phyloP scores from a whole-genome alignment of 2,329 filamentous ascomycete species.

The Fusarium globosum region DNA sequence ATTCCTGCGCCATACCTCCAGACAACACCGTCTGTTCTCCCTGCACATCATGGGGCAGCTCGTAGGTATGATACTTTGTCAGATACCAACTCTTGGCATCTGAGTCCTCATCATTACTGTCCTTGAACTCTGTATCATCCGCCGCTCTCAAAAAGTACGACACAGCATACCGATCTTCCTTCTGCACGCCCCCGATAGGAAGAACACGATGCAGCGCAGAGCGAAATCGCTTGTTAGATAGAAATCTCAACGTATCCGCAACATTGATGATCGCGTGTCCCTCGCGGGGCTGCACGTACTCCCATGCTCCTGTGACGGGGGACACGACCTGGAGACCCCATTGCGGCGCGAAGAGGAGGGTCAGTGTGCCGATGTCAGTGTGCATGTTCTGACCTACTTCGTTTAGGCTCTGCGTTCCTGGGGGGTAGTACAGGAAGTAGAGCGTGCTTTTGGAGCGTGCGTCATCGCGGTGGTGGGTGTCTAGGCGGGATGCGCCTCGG shows the following conservation, averaged over 20 bases:
- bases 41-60: not conserved
- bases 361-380: conserved; percentile 18
- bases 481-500: not conserved
- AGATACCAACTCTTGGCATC: not conserved
- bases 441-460: conserved; percentile 18
- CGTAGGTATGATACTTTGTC: not conserved
- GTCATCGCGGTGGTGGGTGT: conserved; percentile 17
- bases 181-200: not conserved
- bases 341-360: conserved; percentile 16
- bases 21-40: not conserved
- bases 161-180: not conserved
- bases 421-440: conserved; percentile 20
- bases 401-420: not conserved
- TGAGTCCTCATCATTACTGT: not conserved
- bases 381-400: conserved; percentile 30
- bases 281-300: conserved; percentile 4
- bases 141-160: not conserved
- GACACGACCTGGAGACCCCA: conserved; percentile 24
- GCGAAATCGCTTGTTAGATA: conserved; percentile 8
- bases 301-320: not conserved
- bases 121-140: not conserved
- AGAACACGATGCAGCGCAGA: not conserved
- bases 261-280: conserved; percentile 9
- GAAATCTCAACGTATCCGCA: conserved; percentile 13
- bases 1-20: not conserved